Evolutionary conservation across 192 early-diverging fungal genomes (phyloP), one percentile per base, ranked within the genome.

Genomic region (Backusella morwellensis): DNA sequence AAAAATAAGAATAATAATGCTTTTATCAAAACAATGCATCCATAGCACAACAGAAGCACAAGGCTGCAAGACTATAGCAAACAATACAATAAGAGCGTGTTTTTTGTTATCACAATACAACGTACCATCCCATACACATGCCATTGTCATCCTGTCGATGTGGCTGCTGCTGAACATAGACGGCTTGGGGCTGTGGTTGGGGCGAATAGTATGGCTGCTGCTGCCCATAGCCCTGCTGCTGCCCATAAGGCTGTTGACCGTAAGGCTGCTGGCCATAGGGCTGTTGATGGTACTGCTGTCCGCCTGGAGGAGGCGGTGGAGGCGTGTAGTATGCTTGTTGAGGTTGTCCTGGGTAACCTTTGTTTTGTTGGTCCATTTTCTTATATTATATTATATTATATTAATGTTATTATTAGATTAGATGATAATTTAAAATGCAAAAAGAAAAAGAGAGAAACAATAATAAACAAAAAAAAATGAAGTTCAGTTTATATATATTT

Each of bases 161-260:
- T 63, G 73, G 78, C 35, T 68, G 73, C n/a, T 77, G 42, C 15
- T 75, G 78, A n/a, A 75, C 68, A 75, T 79, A 79, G 50, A 79
- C 68, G 15, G 68, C 35, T 34, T 79, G 78, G 21, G 78, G 78
- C 1, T 66, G 73, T 35, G 23, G 23, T 40, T 76, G 66, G 35
- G 75, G 75, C 56, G 68, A 68, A 47, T 76, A 67, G 23, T 76
- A 76, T 5, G 75, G 75, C 14, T 76, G 75, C 40, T 76, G 75
- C 54, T 76, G 75, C 6, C 40, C 36, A 35, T 47, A 52, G 14
- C 40, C 32, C 19, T 35, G 34, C 68, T 76, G 75, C 4, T 35
- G 52, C 41, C 26, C 26, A 38, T 50, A 44, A 34, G 76, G 76
- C 11, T 50, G 41, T 47, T 71, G 68, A 17, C 50, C 47, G 19